phyloP scores from a whole-genome alignment of 176 grass and related monocot species.

The Echinochloa phyllopogon region DNA sequence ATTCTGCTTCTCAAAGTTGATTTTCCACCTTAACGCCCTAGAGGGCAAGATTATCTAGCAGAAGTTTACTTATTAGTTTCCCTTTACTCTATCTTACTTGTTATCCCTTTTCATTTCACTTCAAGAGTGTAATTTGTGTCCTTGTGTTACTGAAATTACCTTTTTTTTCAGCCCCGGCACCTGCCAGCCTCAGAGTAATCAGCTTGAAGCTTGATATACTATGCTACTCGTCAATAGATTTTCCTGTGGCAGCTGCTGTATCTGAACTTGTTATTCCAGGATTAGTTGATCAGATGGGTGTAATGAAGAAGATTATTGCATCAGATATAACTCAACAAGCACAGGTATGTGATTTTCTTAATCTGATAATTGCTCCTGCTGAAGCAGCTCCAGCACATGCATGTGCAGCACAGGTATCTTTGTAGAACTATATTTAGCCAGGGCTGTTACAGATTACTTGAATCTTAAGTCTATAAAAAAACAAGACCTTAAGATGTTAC shows the following conservation, averaged over 20 bases:
- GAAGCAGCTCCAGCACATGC: slow-evolving; percentile 8
- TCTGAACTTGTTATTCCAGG: slow-evolving; percentile 83
- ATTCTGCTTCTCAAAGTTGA: slow-evolving; percentile 20
- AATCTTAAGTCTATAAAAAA: background rate
- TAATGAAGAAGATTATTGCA: slow-evolving; percentile 62
- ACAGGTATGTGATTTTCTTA: slow-evolving; percentile 54
- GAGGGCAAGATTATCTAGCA: background rate
- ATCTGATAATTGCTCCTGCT: slow-evolving; percentile 21
- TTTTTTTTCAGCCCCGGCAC: slow-evolving; percentile 60
- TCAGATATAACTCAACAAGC: slow-evolving; percentile 62
- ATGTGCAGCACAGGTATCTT: background rate
- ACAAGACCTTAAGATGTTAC: background rate
- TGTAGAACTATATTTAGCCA: background rate
- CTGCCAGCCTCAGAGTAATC: slow-evolving; percentile 52
- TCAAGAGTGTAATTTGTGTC: slow-evolving; percentile 24
- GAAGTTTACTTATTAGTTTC: slow-evolving; percentile 19
- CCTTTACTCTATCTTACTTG: background rate
- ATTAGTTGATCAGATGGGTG: slow-evolving; percentile 69
- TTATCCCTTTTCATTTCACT: slow-evolving; percentile 6
- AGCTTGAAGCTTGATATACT: slow-evolving; percentile 86
- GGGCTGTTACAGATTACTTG: background rate
- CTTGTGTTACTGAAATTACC: slow-evolving; percentile 26
- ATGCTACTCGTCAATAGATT: slow-evolving; percentile 72
- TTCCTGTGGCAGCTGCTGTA: slow-evolving; percentile 59
- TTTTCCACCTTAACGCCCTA: background rate